These are phyloP conservation scores for Cercophora newfieldiana DNA, from an alignment of 495 filamentous ascomycete genomes.

Conservation along the genomic window DNA sequence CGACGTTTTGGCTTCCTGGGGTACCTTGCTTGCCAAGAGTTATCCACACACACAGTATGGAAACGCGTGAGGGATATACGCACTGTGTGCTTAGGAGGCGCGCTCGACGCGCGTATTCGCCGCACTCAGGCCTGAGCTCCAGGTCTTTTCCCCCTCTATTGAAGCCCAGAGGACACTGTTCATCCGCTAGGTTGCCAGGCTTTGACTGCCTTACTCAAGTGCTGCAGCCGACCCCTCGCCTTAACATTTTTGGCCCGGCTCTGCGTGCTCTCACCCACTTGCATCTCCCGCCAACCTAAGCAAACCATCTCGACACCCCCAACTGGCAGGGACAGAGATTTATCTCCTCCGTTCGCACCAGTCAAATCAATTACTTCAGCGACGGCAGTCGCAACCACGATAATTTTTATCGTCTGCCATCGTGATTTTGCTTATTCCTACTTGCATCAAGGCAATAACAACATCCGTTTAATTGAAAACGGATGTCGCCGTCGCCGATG, in stretches of 20 bases:
- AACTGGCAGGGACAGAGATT: constrained; percentile 33
- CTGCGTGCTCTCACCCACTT: constrained; percentile 9
- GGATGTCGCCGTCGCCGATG: constrained; percentile 58
- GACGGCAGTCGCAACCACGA: constrained; percentile 63
- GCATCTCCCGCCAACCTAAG: constrained; percentile 16
- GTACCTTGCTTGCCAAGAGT: constrained; percentile 9
- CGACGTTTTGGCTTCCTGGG: not conserved
- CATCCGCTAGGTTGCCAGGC: not conserved
- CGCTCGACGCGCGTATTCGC: constrained; percentile 14
- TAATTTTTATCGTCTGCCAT: constrained; percentile 60
- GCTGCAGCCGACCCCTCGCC: constrained; percentile 20
- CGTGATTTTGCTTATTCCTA: constrained; percentile 32
- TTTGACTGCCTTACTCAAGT: constrained; percentile 17
- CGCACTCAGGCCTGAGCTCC: constrained; percentile 11
- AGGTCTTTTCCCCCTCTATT: constrained; percentile 15
- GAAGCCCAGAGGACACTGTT: constrained; percentile 21
- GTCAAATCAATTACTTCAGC: constrained; percentile 32
- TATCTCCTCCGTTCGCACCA: constrained; percentile 28
- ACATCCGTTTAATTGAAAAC: constrained; percentile 57
- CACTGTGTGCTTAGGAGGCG: not conserved
- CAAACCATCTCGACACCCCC: constrained; percentile 25
- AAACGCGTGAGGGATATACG: not conserved
- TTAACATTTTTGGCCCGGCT: constrained; percentile 38
- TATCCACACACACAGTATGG: not conserved
- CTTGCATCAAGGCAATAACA: constrained; percentile 33